These are phyloP conservation scores for Sporothrix pallida DNA, from an alignment of 2,329 filamentous ascomycete species.

Conservation along the genomic window DNA sequence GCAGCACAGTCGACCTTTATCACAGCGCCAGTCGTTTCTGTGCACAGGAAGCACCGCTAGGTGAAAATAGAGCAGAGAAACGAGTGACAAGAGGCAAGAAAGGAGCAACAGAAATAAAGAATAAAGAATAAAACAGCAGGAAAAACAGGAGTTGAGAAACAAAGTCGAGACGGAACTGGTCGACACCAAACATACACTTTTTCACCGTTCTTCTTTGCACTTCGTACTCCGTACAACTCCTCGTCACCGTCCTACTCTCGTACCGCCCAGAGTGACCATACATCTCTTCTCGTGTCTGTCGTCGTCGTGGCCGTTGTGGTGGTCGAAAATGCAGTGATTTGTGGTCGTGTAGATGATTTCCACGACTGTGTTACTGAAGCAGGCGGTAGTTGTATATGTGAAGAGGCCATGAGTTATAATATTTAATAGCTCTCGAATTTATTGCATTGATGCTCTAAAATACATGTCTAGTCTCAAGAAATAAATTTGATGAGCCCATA, in stretches of 20 bases:
- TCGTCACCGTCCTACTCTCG: not conserved
- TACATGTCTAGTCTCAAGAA: no score
- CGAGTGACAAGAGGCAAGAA: not conserved
- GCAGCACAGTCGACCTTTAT: not conserved
- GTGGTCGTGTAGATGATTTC: not conserved
- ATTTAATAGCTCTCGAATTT: no score
- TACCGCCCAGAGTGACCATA: not conserved
- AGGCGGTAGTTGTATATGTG: not conserved
- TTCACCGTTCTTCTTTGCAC: not conserved
- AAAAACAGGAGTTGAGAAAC: no score
- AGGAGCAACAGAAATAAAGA: no score
- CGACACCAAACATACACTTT: no score
- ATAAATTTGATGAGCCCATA: no score
- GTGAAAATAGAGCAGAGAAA: conserved; percentile 13
- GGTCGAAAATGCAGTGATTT: not conserved
- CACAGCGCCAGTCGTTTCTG: not conserved
- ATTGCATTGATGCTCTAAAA: no score
- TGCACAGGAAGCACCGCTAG: not conserved
- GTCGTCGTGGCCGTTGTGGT: not conserved
- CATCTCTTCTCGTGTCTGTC: not conserved
- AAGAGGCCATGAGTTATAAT: no score
- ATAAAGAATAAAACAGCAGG: no score
- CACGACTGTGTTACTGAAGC: not conserved
- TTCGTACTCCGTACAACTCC: not conserved
- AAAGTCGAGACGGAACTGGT: no score